Conservation (phyloP, 345 rosid genomes). For the Aquilaria sinensis region DNA sequence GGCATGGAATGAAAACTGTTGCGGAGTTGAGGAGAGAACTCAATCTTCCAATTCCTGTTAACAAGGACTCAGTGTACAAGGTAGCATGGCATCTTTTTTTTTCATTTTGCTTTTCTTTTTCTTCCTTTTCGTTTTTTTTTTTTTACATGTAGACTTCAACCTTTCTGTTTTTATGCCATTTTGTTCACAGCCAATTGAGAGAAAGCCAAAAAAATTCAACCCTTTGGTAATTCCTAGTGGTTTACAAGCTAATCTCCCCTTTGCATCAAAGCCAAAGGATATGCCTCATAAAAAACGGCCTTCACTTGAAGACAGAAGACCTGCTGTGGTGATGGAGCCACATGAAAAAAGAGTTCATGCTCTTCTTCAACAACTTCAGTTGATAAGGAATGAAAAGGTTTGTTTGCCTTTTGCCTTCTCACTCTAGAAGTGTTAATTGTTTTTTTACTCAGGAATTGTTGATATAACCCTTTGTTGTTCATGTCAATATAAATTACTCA, state of each 20-base stretch:
- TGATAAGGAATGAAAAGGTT: slow-evolving; percentile 61
- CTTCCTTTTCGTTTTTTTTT: not conserved
- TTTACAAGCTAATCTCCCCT: slow-evolving; percentile 69
- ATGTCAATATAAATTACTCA: not conserved
- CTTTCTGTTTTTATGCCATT: not conserved
- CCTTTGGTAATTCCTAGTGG: slow-evolving; percentile 67
- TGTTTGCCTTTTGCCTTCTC: not conserved
- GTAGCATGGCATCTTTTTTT: slow-evolving; percentile 17
- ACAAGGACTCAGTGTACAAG: slow-evolving; percentile 87
- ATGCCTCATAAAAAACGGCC: slow-evolving; percentile 40
- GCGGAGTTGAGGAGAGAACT: slow-evolving; percentile 74
- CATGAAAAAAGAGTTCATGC: slow-evolving; percentile 47
- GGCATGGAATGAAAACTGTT: slow-evolving; percentile 94
- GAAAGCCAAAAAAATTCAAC: slow-evolving; percentile 69
- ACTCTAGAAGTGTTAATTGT: not conserved
- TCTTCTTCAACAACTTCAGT: slow-evolving; percentile 55
- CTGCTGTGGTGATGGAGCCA: slow-evolving; percentile 82
- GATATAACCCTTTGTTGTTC: not conserved
- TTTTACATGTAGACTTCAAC: not conserved
- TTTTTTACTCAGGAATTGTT: not conserved
- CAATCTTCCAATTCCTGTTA: slow-evolving; percentile 61
- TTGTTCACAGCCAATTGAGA: slow-evolving; percentile 56
- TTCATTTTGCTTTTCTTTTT: not conserved
- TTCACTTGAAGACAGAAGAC: slow-evolving; percentile 43
- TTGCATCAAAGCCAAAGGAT: slow-evolving; percentile 77